phyloP scores from a whole-genome alignment of 805 yeast species.

The Kockiozyma suomiensis region DNA sequence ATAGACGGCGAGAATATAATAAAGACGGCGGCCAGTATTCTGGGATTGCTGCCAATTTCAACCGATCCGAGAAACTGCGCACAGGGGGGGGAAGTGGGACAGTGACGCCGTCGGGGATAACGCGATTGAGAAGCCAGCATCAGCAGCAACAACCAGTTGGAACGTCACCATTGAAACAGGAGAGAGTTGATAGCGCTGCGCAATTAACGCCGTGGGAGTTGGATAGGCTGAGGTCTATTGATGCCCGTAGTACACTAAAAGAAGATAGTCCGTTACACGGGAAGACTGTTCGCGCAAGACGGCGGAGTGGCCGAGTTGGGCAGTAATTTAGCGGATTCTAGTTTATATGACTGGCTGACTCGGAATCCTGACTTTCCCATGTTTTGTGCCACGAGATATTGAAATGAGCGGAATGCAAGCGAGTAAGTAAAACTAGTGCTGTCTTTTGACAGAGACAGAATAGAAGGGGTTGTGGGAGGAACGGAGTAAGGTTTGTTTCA shows the following conservation, averaged over 20 bases:
- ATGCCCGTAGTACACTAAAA: background rate
- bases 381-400: too few species aligned
- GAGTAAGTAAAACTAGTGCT: background rate
- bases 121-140: background rate
- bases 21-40: background rate
- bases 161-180: background rate
- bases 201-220: conserved; percentile 32
- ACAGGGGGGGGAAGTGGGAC: background rate
- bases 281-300: conserved; percentile 8
- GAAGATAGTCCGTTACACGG: conserved; percentile 19
- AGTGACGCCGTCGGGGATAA: background rate
- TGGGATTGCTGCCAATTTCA: too few species aligned
- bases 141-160: background rate
- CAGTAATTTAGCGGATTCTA: background rate
- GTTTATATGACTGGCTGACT: too few species aligned
- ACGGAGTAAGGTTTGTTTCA: too few species aligned
- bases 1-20: too few species aligned
- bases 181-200: conserved; percentile 2
- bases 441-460: too few species aligned
- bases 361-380: too few species aligned
- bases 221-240: conserved; percentile 18
- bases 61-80: too few species aligned
- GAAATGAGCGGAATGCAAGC: background rate
- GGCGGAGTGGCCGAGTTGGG: background rate
- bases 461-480: background rate